Conservation (phyloP, 2,329 filamentous ascomycete species). For the Phialophora verrucosa region DNA sequence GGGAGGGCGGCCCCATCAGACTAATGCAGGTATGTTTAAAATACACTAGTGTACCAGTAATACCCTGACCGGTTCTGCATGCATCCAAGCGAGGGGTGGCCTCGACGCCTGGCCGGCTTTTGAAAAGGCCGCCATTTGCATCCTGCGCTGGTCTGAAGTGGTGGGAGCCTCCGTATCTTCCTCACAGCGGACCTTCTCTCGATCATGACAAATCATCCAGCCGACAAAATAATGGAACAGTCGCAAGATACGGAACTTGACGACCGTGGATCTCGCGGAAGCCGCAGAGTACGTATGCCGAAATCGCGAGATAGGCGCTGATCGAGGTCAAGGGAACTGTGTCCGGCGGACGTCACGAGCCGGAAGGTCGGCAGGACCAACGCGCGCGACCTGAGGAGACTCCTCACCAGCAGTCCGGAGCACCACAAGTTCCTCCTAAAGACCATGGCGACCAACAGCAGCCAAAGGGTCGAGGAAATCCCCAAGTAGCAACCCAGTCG, state of each 20-base stretch:
- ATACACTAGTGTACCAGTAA: conserved; percentile 1
- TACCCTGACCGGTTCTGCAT: not conserved
- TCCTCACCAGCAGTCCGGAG: not conserved
- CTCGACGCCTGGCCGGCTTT: not conserved
- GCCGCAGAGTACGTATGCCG: not conserved
- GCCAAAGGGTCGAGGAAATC: not conserved
- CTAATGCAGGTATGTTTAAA: not conserved
- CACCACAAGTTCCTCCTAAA: conserved; percentile 1
- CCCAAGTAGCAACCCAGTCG: not conserved
- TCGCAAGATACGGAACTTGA: not conserved
- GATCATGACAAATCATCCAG: not conserved
- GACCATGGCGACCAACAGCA: not conserved
- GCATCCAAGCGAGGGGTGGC: not conserved
- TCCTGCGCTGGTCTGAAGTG: not conserved
- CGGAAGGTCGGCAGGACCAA: not conserved
- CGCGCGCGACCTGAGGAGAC: not conserved
- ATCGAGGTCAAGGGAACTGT: not conserved
- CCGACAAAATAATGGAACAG: not conserved
- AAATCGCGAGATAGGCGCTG: not conserved
- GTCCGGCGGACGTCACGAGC: not conserved
- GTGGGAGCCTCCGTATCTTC: not conserved
- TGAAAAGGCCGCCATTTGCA: not conserved
- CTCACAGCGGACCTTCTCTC: not conserved
- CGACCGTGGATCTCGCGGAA: not conserved
- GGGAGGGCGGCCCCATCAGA: not conserved